phyloP scores from a whole-genome alignment of 2,329 filamentous ascomycete species.

The Tolypocladium ovalisporum region DNA sequence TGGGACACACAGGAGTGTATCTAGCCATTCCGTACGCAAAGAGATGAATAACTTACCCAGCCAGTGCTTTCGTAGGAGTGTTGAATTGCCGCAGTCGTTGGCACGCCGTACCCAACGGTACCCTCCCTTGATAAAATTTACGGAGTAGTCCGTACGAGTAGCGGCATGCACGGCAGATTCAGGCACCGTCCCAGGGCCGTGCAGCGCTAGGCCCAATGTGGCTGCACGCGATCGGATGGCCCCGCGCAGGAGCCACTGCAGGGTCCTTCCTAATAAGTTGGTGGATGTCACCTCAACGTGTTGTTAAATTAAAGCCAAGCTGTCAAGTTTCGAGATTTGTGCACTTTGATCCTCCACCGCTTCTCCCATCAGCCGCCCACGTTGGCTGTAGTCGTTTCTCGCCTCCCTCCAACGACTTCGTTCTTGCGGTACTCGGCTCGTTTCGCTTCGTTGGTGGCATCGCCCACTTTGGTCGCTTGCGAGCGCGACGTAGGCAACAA shows the following conservation, averaged over 20 bases:
- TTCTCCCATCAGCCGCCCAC: not conserved
- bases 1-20: conserved; percentile 12
- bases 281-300: not conserved
- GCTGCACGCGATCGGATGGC: not conserved
- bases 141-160: no score
- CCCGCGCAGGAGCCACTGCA: not conserved
- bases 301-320: not conserved
- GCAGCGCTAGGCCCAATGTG: not conserved
- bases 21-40: conserved; percentile 11
- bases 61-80: not conserved
- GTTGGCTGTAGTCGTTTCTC: not conserved
- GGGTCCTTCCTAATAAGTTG: not conserved
- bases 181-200: not conserved
- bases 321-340: not conserved
- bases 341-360: not conserved
- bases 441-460: not conserved
- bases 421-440: not conserved
- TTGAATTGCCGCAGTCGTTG: not conserved
- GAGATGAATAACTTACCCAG: conserved; percentile 7
- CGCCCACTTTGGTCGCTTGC: not conserved
- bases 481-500: not conserved
- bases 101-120: not conserved
- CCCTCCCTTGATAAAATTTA: no score
- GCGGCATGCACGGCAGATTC: no score
- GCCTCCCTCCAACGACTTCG: not conserved